Conservation (phyloP, 768 basidiomycete genomes). For the Rhizopogon salebrosus region DNA sequence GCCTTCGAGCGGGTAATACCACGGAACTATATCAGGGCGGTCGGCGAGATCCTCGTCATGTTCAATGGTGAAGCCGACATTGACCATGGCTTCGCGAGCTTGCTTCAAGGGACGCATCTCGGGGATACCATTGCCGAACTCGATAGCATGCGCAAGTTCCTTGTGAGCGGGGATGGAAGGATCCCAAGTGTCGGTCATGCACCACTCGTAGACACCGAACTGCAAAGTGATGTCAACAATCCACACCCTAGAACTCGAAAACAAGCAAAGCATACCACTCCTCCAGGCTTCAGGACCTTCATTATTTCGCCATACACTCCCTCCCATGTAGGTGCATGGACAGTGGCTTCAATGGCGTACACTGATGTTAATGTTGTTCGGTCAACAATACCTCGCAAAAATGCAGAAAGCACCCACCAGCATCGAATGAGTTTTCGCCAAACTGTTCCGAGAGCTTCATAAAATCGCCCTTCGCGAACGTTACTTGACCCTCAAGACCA, state of each 20-base stretch:
- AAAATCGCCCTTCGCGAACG: conserved; percentile 91
- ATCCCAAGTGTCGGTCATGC: conserved; percentile 96
- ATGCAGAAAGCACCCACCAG: conserved; percentile 50
- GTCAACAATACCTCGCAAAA: neutral
- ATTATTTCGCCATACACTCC: conserved; percentile 92
- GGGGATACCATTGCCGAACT: conserved; percentile 95
- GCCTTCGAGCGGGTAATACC: conserved; percentile 98
- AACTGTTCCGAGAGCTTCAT: conserved; percentile 92
- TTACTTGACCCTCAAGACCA: conserved; percentile 71
- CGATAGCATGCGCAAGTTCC: conserved; percentile 84
- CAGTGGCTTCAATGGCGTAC: conserved; percentile 97
- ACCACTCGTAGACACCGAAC: conserved; percentile 99
- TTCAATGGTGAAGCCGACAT: conserved; percentile 82
- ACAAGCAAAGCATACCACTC: conserved; percentile 67
- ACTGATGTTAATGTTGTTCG: conserved; percentile 39
- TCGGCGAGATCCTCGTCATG: conserved; percentile 95
- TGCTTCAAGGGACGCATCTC: conserved; percentile 82
- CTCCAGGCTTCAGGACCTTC: conserved; percentile 94
- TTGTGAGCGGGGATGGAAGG: conserved; percentile 83
- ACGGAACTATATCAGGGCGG: conserved; percentile 68
- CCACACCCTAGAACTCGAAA: neutral
- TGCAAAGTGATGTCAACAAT: conserved; percentile 23
- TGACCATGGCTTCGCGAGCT: conserved; percentile 71
- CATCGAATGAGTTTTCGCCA: conserved; percentile 91
- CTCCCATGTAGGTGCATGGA: conserved; percentile 93